Conservation (phyloP, 345 rosid species). For the Excoecaria cochinchinensis region DNA sequence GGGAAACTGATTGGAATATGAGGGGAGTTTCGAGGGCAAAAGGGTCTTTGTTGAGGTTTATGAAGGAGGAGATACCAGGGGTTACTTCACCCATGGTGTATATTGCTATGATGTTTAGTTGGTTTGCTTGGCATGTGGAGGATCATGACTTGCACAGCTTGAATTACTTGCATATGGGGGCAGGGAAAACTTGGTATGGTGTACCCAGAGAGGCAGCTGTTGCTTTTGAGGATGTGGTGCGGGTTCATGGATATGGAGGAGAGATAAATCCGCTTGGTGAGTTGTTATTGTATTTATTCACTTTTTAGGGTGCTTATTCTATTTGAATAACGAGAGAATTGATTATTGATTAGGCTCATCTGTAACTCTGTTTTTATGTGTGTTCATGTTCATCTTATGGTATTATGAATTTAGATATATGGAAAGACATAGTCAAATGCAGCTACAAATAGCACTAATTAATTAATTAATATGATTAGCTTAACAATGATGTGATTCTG, state of each 20-base stretch:
- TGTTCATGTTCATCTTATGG: background rate
- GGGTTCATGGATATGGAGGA: slow-evolving; percentile 91
- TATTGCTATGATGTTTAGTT: slow-evolving; percentile 94
- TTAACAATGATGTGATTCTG: background rate
- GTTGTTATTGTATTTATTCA: slow-evolving; percentile 21
- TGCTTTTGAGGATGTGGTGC: slow-evolving; percentile 94
- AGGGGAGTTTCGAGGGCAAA: slow-evolving; percentile 87
- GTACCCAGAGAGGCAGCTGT: slow-evolving; percentile 89
- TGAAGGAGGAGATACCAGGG: slow-evolving; percentile 99
- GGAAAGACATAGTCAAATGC: background rate
- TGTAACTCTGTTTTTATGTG: slow-evolving; percentile 23
- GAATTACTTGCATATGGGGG: slow-evolving; percentile 96
- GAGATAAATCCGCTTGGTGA: slow-evolving; percentile 96
- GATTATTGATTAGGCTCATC: slow-evolving; percentile 10
- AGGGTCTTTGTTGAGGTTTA: slow-evolving; percentile 86
- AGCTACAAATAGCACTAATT: background rate
- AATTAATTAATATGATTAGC: background rate
- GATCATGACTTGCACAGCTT: slow-evolving; percentile 98
- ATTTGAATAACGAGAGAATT: background rate
- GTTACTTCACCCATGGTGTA: slow-evolving; percentile 99
- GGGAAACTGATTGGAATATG: slow-evolving; percentile 97
- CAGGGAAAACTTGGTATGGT: slow-evolving; percentile 97
- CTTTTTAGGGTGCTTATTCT: background rate
- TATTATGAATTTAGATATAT: background rate
- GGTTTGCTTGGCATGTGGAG: slow-evolving; percentile 99